A percentile compares a stretch with the other conserved stretches of the same genome.
Conservation (phyloP, 257 asterid species). For the Rubia yunnanensis region DNA sequence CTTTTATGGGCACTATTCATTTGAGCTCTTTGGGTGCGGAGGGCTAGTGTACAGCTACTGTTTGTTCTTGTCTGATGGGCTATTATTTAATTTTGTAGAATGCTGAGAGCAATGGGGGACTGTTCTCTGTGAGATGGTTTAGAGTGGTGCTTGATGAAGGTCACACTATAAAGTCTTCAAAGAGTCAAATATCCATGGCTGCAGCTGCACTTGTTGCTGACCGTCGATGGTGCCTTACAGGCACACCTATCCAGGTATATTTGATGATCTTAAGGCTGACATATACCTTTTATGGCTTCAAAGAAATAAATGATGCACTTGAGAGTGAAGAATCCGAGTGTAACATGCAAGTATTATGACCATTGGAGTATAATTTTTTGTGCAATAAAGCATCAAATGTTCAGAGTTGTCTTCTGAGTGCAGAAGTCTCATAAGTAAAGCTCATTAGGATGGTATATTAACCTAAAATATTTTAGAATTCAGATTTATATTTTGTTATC, state of each 20-base stretch:
- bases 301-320: neutral
- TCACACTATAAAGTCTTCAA: constrained; percentile 89
- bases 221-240: constrained; percentile 97
- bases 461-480: neutral
- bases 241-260: constrained; percentile 94
- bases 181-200: constrained; percentile 89
- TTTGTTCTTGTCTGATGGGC: neutral
- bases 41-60: neutral
- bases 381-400: neutral
- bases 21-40: neutral
- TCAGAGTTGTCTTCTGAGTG: neutral
- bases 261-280: constrained; percentile 2
- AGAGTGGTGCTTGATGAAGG: constrained; percentile 97
- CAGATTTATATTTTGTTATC: neutral
- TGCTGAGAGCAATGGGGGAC: constrained; percentile 65
- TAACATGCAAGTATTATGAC: neutral
- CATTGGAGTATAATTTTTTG: neutral
- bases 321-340: neutral
- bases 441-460: neutral
- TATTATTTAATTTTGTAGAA: constrained; percentile 36
- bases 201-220: constrained; percentile 83
- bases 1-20: neutral
- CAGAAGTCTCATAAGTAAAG: neutral
- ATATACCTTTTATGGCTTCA: neutral
- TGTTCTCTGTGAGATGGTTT: constrained; percentile 78